Base-by-base conservation (phyloP, 805 yeast species). In the Wickerhamomyces silvicola region DNA sequence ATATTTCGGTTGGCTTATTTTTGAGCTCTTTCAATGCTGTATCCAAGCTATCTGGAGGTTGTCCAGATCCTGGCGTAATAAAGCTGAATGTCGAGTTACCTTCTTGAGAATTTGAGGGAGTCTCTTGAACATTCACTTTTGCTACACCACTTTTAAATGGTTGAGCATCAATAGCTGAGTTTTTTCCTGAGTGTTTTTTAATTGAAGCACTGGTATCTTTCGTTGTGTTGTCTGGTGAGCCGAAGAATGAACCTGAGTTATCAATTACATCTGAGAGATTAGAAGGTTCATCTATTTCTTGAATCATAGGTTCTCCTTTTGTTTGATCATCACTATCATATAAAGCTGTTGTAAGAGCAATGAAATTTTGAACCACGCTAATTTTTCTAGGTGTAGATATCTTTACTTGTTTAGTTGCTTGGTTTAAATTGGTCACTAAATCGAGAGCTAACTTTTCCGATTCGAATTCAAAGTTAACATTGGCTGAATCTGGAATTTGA, bases 281-380 rank as follows among this genome's bases (percentile, higher is more conserved):
- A n/a, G n/a, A n/a, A n/a, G n/a, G n/a, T n/a, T n/a, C n/a, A n/a
- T n/a, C n/a, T n/a, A n/a, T n/a, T n/a, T 9, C 46, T 45, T 6
- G 48, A 50, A 11, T 50, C 45, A 5, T 19, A 7, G 30, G 41
- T 20, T 43, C n/a, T n/a, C n/a, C n/a, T n/a, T n/a, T n/a, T n/a
- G n/a, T n/a, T n/a, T n/a, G n/a, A 10, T 30, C 36, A 14, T 32
- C 38, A n/a, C 27, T 30, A 9, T 35, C 39, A n/a, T 37, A 33
- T 8, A 25, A 10, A 22, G 24, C 33, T 12, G 38, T 42, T 10
- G 43, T 36, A 5, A 57, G 39, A 2, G 45, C 33, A 16, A 60
- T 51, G 23, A 41, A 54, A 2, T 48, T 43, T 28, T 50, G 35
- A 2, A 45, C 56, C 26, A 57, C 59, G 30, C 65, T 60, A 2